Conservation (phyloP, 495 filamentous ascomycete genomes). For the Lepraria neglecta region DNA sequence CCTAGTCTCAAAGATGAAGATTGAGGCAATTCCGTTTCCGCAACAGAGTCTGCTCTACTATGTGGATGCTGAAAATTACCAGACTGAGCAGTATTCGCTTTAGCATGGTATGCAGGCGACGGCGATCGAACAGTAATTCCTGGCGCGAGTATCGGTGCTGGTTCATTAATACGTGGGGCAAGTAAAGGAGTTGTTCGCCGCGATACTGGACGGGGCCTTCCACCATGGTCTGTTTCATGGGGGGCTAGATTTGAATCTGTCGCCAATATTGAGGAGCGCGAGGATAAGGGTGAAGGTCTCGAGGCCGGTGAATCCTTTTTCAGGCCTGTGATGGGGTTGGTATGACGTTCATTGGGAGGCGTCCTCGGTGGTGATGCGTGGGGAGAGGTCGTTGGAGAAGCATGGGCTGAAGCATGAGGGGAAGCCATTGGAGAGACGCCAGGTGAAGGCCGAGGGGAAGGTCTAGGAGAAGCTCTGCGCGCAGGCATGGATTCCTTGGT, state of each 20-base stretch:
- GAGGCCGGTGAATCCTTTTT: conserved; percentile 21
- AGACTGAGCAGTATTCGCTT: not conserved
- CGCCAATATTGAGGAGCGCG: conserved; percentile 12
- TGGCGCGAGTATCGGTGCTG: conserved; percentile 12
- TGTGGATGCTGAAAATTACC: not conserved
- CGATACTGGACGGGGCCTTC: conserved; percentile 11
- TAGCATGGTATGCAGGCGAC: conserved; percentile 11
- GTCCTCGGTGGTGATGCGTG: conserved; percentile 26
- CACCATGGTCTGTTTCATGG: conserved; percentile 19
- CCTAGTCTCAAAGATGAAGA: conserved; percentile 12
- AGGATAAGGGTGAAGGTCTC: conserved; percentile 23
- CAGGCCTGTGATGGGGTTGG: conserved; percentile 14
- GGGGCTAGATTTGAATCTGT: not conserved
- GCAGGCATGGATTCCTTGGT: conserved; percentile 7
- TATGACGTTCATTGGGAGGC: conserved; percentile 19
- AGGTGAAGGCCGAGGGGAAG: conserved; percentile 19
- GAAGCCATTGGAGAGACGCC: conserved; percentile 20
- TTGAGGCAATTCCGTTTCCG: not conserved
- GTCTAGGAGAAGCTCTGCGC: conserved; percentile 17
- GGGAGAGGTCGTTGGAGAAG: conserved; percentile 22
- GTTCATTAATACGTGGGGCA: conserved; percentile 3
- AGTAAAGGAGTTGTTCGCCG: conserved; percentile 21
- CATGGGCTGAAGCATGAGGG: conserved; percentile 19
- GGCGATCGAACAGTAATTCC: conserved; percentile 24
- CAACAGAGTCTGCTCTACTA: not conserved